These are phyloP conservation scores for Paraphoma chrysanthemicola DNA, from an alignment of 2,329 filamentous ascomycete genomes.

Conservation along the genomic window DNA sequence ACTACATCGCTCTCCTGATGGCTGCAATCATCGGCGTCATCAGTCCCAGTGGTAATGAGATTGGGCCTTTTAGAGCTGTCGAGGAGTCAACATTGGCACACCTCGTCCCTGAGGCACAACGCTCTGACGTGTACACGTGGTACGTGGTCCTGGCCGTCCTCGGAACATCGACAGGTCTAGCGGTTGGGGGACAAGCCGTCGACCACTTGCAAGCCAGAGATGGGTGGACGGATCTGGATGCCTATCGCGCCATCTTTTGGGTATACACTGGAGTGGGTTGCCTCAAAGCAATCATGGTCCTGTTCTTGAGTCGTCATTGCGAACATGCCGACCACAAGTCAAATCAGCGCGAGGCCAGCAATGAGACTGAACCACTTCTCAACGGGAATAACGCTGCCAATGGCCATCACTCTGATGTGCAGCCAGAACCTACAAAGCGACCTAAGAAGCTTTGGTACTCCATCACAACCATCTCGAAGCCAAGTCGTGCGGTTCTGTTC, in stretches of 20 bases:
- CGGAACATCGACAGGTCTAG: slow-evolving; percentile 43
- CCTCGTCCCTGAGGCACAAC: slow-evolving; percentile 33
- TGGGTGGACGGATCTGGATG: slow-evolving; percentile 47
- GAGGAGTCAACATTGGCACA: slow-evolving; percentile 49
- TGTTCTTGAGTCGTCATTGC: slow-evolving; percentile 49
- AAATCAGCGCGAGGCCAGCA: slow-evolving; percentile 1
- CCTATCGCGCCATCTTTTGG: slow-evolving; percentile 52
- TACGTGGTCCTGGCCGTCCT: slow-evolving; percentile 49
- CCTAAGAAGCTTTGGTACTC: slow-evolving; percentile 28
- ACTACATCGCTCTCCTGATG: slow-evolving; percentile 39
- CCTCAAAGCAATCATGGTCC: slow-evolving; percentile 46
- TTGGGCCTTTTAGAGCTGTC: slow-evolving; percentile 50
- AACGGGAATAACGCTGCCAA: slow-evolving; percentile 4
- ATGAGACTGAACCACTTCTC: slow-evolving; percentile 37
- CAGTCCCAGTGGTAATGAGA: slow-evolving; percentile 49
- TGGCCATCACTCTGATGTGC: background rate
- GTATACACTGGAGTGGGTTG: slow-evolving; percentile 51
- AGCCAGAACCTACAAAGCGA: slow-evolving; percentile 16
- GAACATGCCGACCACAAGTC: slow-evolving; percentile 34
- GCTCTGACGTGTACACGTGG: slow-evolving; percentile 50
- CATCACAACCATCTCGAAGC: slow-evolving; percentile 64
- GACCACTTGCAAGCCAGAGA: slow-evolving; percentile 35
- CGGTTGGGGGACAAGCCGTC: slow-evolving; percentile 47
- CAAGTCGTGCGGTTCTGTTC: slow-evolving; percentile 62
- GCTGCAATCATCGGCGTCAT: slow-evolving; percentile 49